phyloP scores from a whole-genome alignment of 768 basidiomycete genomes.

The Lentinula sp. region DNA sequence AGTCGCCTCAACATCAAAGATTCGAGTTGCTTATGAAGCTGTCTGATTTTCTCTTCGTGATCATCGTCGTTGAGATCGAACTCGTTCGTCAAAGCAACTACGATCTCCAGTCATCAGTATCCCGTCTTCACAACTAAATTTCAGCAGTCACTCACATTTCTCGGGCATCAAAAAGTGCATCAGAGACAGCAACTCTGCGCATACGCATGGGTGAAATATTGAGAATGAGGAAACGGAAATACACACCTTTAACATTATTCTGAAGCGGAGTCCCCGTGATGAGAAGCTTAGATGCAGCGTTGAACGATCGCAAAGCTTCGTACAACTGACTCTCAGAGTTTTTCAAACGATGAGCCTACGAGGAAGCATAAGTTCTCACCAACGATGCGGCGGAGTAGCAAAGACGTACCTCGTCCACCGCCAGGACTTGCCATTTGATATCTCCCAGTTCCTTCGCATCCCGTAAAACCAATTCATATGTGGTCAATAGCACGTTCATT shows the following conservation, averaged over 20 bases:
- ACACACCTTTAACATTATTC: constrained; percentile 94
- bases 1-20: constrained; percentile 91
- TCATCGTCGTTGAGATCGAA: constrained; percentile 93
- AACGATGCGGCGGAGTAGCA: not conserved
- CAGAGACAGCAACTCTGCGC: constrained; percentile 81
- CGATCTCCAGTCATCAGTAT: not conserved
- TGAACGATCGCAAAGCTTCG: constrained; percentile 86
- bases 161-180: constrained; percentile 99
- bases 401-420: constrained; percentile 83
- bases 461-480: constrained; percentile 91
- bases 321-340: constrained; percentile 97
- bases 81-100: constrained; percentile 90
- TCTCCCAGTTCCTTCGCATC: constrained; percentile 84
- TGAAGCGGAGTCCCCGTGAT: constrained; percentile 98
- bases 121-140: not conserved
- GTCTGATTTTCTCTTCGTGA: constrained; percentile 93
- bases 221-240: not conserved
- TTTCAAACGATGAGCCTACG: constrained; percentile 94
- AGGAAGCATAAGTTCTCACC: not conserved
- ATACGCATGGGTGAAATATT: constrained; percentile 8
- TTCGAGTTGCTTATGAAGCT: constrained; percentile 89
- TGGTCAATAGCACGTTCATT: constrained; percentile 96
- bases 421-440: constrained; percentile 96
- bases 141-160: constrained; percentile 59
- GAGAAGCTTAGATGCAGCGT: constrained; percentile 85